Evolutionary conservation across 2,329 filamentous ascomycete genomes (phyloP), one percentile per base, ranked within the genome.

Genomic region (Chalaropsis thielavioides): DNA sequence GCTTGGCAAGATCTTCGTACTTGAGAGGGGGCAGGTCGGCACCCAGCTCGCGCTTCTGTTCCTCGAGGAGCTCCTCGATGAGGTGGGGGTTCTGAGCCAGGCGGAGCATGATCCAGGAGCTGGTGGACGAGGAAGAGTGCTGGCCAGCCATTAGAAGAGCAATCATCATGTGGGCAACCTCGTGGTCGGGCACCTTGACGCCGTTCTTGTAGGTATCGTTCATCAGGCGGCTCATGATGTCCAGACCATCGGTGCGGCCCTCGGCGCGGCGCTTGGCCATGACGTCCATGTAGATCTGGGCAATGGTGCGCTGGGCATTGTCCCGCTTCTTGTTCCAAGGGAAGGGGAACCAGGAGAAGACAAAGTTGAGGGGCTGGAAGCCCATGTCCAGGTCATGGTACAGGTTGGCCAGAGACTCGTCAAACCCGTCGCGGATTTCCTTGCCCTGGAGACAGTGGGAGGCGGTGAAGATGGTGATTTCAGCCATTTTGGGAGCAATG

Each of bases 191-290:
- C n/a, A 95, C 81, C 5, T 80, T 79, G 46, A 79, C 84, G 70
- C 90, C 90, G 70, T 92, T 83, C 79, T 95, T 95, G 82, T 95
- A 95, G 27, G 79, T 81, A 70, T 86, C 90, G 70, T 84, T 84
- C 90, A 95, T 94, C 69, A 95, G 78, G 72, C 94, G 90, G 84
- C 88, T 91, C 75, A 95, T 91, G 81, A 95, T 95, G 75, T 95
- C 90, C 61, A 81, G 79, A 67, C 81, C 76, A 65, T 85, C 78
- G 41, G 77, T 76, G 69, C 80, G 73, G 61, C 75, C 75, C 68
- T 73, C 72, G 19, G 76, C 79, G 54, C 88, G 83, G 70, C 90
- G 84, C 72, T 87, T 81, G 72, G 84, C 79, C 74, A 95, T 90
- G 66, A 92, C 91, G 64, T 90, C 85, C 77, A 87, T 87, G 76